phyloP scores from a whole-genome alignment of 306 rosid species.

The Echinosophora koreensis region DNA sequence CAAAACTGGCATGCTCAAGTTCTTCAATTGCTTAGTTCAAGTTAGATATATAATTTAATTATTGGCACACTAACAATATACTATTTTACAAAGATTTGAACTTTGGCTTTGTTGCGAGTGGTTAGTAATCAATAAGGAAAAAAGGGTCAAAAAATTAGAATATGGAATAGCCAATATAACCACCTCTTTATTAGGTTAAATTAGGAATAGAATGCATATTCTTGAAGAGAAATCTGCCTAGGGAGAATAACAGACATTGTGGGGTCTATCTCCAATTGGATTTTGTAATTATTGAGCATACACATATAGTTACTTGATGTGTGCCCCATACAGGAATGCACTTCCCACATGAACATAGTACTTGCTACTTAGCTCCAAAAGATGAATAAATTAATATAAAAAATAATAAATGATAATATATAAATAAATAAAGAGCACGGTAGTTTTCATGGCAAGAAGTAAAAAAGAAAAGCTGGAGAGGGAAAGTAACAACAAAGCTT shows the following conservation, averaged over 20 bases:
- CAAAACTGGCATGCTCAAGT: too few relatives aligned
- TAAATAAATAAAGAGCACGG: neutral
- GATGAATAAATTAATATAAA: slow-evolving; percentile 17
- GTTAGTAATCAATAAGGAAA: neutral
- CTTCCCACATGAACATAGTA: slow-evolving; percentile 45
- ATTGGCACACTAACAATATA: too few relatives aligned
- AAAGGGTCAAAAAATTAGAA: neutral
- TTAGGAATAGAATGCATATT: slow-evolving; percentile 44
- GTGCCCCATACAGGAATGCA: slow-evolving; percentile 51
- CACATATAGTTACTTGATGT: slow-evolving; percentile 51
- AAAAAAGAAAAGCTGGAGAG: slow-evolving; percentile 42
- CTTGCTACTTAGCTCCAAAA: slow-evolving; percentile 43
- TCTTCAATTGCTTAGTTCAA: neutral
- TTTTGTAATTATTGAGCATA: slow-evolving; percentile 58
- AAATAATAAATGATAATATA: too few relatives aligned
- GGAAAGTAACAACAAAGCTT: slow-evolving; percentile 46
- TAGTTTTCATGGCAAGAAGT: slow-evolving; percentile 33
- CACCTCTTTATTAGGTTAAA: neutral
- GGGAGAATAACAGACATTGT: slow-evolving; percentile 58
- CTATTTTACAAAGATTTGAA: too few relatives aligned
- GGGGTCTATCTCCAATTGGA: slow-evolving; percentile 61
- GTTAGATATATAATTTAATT: neutral
- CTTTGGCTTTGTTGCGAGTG: too few relatives aligned
- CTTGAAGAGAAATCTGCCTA: slow-evolving; percentile 58
- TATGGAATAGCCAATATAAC: neutral